Evolutionary conservation across 305 asterid species (phyloP), one percentile per base, ranked within the genome.

Genomic region (Fraxinus latifolia): DNA sequence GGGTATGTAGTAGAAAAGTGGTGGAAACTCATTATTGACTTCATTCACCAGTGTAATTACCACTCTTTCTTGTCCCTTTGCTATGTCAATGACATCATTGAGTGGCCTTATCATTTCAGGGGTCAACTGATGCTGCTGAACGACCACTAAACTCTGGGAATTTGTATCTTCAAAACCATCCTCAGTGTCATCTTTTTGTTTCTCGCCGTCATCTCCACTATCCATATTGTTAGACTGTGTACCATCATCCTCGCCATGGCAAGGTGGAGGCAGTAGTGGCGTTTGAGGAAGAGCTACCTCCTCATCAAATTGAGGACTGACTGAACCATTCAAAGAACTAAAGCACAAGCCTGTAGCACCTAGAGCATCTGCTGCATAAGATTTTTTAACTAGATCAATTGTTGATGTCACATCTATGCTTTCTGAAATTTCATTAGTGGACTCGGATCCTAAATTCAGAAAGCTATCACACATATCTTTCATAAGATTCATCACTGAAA

Each of bases 41-140:
- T 93, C 93, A 85, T 93, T 91, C 83, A 86, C 88, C 82, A 89
- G 77, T 29, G 91, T 37, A 74, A 93, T 87, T 55, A 81, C 73
- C 83, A 83, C 81, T 9, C 81, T 87, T 78, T 93, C 97, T 74
- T 84, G 90, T 72, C 97, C 97, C 83, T 90, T 93, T 62, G 97
- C 87, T 74, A 93, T 76, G 83, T 93, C 96, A 74, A 79, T 75
- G 82, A 83, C 82, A 73, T 37, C 81, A 81, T 81, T 82, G 62
- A 82, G 42, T 39, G 86, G 58, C 31, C 44, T 76, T 80, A 79
- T 79, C 65, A 73, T 73, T 75, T 77, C 84, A 44, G 82, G 84
- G 47, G 83, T 44, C 76, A 77, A 74, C 50, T 76, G 79, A 19
- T 83, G 82, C 85, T 82, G 89, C 75, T 88, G 74, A 77, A 17